Evolutionary conservation across 495 filamentous ascomycete genomes (phyloP), one percentile per base, ranked within the genome.

Genomic region (Podospora comata): DNA sequence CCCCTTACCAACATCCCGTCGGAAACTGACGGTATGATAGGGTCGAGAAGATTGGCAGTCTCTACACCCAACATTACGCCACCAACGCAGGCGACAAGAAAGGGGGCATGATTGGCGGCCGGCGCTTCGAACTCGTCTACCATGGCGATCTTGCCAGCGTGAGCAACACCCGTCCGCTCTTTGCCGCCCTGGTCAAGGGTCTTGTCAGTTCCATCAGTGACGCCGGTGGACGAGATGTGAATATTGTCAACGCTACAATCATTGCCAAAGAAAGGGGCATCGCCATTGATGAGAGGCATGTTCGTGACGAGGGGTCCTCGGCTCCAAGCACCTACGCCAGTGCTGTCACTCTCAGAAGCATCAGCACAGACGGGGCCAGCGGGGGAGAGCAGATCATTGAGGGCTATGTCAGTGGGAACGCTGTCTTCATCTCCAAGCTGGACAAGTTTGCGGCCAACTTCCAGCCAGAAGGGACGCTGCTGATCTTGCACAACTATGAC

Each of bases 401-500:
- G 54, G 89, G 89, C 4, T 91, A 87, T 70, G 87, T 87, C 53
- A 84, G 81, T 16, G 86, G 82, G 30, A 84, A 85, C 48, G 76
- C 75, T 60, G 81, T 86, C 19, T 87, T 82, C 75, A 92, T 92
- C 69, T 88, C 85, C 13, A 84, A 89, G 11, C 75, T 92, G 2
- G 88, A 85, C 61, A 81, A 86, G 5, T 92, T 91, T 75, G 81
- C 76, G 9, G 86, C 88, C 2, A 84, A 83, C 28, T 91, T 92
- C 73, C 78, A 82, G 15, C 88, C 89, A 2, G 80, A 85, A 60
- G 90, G 90, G 2, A 88, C 83, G 0, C 72, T 91, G 69, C 74
- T 92, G 2, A 84, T 92, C 39, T 82, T 89, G 66, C 83, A 90
- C 65, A 91, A 92, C 76, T 90, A 89, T 70, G 89, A 92, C 76